Base-by-base conservation (phyloP, 768 basidiomycete genomes). In the Lentinula sp. region DNA sequence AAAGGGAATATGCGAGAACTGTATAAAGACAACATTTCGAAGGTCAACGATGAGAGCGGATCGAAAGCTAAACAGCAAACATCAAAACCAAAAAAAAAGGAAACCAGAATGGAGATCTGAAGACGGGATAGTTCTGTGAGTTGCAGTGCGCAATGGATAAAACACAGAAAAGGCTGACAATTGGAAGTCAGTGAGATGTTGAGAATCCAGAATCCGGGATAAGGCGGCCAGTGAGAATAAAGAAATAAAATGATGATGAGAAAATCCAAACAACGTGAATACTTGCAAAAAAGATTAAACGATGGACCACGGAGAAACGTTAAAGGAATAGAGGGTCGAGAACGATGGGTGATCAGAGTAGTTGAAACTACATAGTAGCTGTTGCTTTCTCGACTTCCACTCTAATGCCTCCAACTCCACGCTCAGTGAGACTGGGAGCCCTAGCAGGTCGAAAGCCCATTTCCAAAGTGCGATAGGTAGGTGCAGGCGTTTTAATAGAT, bases 301-400 rank as follows among this genome's bases (percentile, higher is more conserved):
- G 7, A n/a, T 21, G 4, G 53, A 23, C 35, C 1, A n/a, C 5
- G 11, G 50, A 15, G 15, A 46, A 46, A 46, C 45, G 37, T 8
- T 5, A 23, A 23, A 51, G 50, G 23, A 34, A 32, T 51, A 0
- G 21, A 43, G 4, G 10, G n/a, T 35, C 21, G 10, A n/a, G 13
- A 28, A 34, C 34, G 50, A 51, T 16, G 50, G 31, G 23, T 4
- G 32, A 28, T 28, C 28, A 32, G 15, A 10, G 7, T 15, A 37
- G 18, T 16, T 8, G 18, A 13, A 18, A 35, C 70, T 68, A 84
- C 68, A 83, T 76, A 56, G 77, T 79, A 54, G 78, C 75, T 23
- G 81, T 83, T 49, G 78, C 78, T 71, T 83, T 85, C 70, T 88
- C 85, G 16, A 88, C 78, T 61, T 87, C 80, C 21, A 88, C 79